Conservation (phyloP, 768 basidiomycete species). For the Suillus spraguei region DNA sequence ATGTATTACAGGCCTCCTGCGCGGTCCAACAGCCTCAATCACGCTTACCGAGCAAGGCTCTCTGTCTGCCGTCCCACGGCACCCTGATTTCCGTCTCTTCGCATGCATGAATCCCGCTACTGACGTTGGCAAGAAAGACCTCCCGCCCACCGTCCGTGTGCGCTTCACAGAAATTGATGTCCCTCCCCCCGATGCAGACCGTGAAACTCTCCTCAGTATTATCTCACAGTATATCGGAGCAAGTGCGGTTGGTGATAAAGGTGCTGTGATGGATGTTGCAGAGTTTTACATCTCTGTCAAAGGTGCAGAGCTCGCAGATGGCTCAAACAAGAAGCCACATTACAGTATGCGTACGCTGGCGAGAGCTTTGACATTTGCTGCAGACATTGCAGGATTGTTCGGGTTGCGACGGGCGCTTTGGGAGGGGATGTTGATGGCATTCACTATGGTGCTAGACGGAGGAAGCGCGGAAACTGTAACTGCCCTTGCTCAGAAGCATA, state of each 20-base stretch:
- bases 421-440: constrained; percentile 98
- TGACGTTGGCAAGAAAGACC: constrained; percentile 97
- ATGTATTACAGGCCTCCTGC: constrained; percentile 85
- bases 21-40: constrained; percentile 84
- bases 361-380: constrained; percentile 87
- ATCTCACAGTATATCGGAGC: constrained; percentile 88
- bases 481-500: constrained; percentile 70
- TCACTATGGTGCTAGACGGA: constrained; percentile 90
- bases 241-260: constrained; percentile 81
- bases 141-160: constrained; percentile 86
- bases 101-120: constrained; percentile 99
- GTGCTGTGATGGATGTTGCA: constrained; percentile 85
- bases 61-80: constrained; percentile 85
- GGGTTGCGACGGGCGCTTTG: constrained; percentile 86
- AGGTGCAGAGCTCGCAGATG: constrained; percentile 83
- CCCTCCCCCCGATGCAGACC: constrained; percentile 90
- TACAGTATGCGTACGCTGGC: constrained; percentile 97
- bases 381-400: constrained; percentile 75
- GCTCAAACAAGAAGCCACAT: constrained; percentile 89
- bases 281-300: constrained; percentile 90
- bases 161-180: constrained; percentile 97
- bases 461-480: constrained; percentile 69
- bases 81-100: constrained; percentile 94
- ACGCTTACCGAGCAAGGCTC: constrained; percentile 93
- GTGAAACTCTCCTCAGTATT: constrained; percentile 85